These are phyloP conservation scores for Sphaerobolus stellatus DNA, from an alignment of 1,284 basidiomycete species.

Conservation along the genomic window DNA sequence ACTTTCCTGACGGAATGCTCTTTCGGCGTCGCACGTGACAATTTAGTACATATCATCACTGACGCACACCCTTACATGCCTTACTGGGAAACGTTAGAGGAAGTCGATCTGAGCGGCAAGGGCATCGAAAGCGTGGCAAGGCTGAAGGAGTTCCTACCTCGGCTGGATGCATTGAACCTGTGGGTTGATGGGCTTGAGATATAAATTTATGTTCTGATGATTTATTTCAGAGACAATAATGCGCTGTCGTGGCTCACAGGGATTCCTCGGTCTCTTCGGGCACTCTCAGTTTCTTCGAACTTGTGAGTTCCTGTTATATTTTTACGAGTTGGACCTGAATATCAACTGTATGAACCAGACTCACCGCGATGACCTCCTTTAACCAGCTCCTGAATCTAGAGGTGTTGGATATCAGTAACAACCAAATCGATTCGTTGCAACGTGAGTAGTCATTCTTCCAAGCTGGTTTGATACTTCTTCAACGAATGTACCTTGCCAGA, in stretches of 20 bases:
- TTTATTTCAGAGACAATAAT: constrained; percentile 67
- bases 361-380: constrained; percentile 88
- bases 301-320: constrained; percentile 43
- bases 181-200: constrained; percentile 43
- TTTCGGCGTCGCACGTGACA: constrained; percentile 89
- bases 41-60: constrained; percentile 88
- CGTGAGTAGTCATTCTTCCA: constrained; percentile 54
- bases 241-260: constrained; percentile 86
- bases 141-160: constrained; percentile 91
- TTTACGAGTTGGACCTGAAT: too few relatives aligned
- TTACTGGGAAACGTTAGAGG: constrained; percentile 82
- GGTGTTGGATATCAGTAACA: constrained; percentile 87
- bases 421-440: constrained; percentile 82
- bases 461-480: constrained; percentile 13
- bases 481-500: constrained; percentile 45
- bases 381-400: constrained; percentile 85
- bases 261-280: constrained; percentile 74
- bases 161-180: constrained; percentile 79
- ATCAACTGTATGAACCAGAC: constrained; percentile 41
- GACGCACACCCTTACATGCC: constrained; percentile 95
- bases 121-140: constrained; percentile 87
- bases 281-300: constrained; percentile 80
- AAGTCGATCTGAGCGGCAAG: constrained; percentile 78
- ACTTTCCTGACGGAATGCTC: constrained; percentile 95
- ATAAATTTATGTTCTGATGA: constrained; percentile 16